Evolutionary conservation across 2,329 filamentous ascomycete species (phyloP).

Genomic region (Leptosphaerulina australis): DNA sequence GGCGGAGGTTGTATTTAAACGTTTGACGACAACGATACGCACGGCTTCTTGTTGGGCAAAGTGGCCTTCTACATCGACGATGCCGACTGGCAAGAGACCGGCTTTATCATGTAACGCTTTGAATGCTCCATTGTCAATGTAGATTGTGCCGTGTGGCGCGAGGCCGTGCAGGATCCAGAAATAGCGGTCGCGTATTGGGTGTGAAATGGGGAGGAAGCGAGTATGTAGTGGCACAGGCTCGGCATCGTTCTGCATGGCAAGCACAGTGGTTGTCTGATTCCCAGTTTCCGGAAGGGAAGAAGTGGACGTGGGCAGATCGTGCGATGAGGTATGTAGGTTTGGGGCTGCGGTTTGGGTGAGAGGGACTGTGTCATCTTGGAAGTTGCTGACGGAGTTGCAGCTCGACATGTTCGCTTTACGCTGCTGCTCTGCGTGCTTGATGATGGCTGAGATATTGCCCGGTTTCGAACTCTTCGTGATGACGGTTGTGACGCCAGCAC

Average conservation of each 20-base stretch:
- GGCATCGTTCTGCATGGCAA: constrained; percentile 32
- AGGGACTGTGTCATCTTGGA: constrained; percentile 36
- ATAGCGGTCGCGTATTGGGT: constrained; percentile 88
- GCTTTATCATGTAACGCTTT: constrained; percentile 81
- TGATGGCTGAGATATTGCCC: constrained; percentile 87
- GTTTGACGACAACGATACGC: constrained; percentile 78
- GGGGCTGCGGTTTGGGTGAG: constrained; percentile 30
- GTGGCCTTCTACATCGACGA: constrained; percentile 83
- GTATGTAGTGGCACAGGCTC: constrained; percentile 73
- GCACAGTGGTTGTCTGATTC: constrained; percentile 21
- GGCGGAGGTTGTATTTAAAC: constrained; percentile 36
- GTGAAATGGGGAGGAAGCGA: constrained; percentile 82
- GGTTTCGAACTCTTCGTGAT: constrained; percentile 95
- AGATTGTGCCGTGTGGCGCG: constrained; percentile 85
- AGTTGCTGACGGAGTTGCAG: constrained; percentile 38
- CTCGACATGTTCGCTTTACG: constrained; percentile 50
- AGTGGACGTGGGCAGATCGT: constrained; percentile 32
- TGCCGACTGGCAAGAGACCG: constrained; percentile 85
- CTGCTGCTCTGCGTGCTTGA: constrained; percentile 74
- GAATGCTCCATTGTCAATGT: constrained; percentile 90
- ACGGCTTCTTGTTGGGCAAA: constrained; percentile 95
- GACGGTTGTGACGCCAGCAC: constrained; percentile 92
- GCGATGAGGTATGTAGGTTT: constrained; percentile 27
- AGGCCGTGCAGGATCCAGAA: constrained; percentile 98
- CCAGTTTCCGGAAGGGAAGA: constrained; percentile 41